phyloP scores from a whole-genome alignment of 2,329 filamentous ascomycete genomes.

The Apiospora kogelbergensis region DNA sequence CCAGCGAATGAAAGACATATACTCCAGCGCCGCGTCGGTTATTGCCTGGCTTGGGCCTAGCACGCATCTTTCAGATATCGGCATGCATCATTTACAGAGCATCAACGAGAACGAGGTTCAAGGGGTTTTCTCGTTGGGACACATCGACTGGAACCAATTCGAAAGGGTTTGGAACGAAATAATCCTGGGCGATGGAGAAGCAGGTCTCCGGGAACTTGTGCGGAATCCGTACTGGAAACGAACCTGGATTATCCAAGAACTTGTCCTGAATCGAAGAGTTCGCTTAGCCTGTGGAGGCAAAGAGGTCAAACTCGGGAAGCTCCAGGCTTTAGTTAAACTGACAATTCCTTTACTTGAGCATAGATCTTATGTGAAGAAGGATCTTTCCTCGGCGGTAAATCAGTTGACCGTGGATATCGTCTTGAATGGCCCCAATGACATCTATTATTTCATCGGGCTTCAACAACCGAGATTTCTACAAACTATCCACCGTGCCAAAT shows the following conservation, averaged over 20 bases:
- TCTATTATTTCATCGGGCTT: fast-evolving
- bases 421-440: no score
- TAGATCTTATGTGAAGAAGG: no score
- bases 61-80: background rate
- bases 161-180: background rate
- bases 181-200: background rate
- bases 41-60: constrained; percentile 8
- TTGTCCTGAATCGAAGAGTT: background rate
- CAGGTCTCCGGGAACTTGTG: constrained; percentile 11
- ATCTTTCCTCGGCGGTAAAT: background rate
- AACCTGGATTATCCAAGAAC: constrained; percentile 14
- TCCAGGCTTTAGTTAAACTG: background rate
- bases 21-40: background rate
- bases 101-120: background rate
- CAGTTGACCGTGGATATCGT: no score
- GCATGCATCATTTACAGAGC: background rate
- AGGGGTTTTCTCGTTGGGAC: background rate
- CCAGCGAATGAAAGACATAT: constrained; percentile 12
- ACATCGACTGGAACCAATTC: no score
- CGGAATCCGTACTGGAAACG: constrained; percentile 12
- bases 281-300: background rate
- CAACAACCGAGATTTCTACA: background rate
- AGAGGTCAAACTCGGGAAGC: background rate
- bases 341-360: background rate
- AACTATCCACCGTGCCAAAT: background rate